Base-by-base conservation (phyloP, 75 land plant species). In the Cryptomeria japonica region DNA sequence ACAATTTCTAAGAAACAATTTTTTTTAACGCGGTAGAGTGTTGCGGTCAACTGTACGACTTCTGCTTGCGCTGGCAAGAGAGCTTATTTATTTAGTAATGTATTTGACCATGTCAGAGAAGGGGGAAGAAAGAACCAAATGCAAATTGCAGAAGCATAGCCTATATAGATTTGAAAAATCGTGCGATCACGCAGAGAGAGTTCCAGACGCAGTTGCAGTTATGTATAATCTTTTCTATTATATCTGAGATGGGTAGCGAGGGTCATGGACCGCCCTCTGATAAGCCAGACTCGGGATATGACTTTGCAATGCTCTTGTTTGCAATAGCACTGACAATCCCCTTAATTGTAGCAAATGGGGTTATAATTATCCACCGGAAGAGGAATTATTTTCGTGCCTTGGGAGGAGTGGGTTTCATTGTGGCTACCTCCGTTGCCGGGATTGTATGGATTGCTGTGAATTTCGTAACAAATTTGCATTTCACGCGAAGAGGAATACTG, bases 401-500 rank as follows among this genome's bases (percentile, higher is more conserved):
- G 58, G 91, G 91, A 18, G 89, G 89, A 38, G 90, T 85, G 46
- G 87, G 42, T 80, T 80, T 90, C 75, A 79, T 90, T 73, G 53
- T 88, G 3, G 58, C n/a, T 10, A 86, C 87, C 47, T 90, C 91
- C 49, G 83, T 56, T 37, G 84, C 91, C 0, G 91, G 91, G 12
- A 75, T 90, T 51, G 41, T 90, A 37, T 90, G 90, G 90, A 89
- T 90, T 49, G 55, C 72, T 18, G 86, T 90, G 32, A n/a, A 77
- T 19, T 90, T 90, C 39, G 91, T 90, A 41, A 61, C 75, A 18
- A 90, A 90, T 70, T 36, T 51, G 82, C 91, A 90, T 82, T 88
- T 89, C 84, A 3, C 31, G 0, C 78, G 90, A 28, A 85, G 14
- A 19, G 87, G 47, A 47, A 22, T 89, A 39, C 22, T 88, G 72